phyloP scores from a whole-genome alignment of 2,329 filamentous ascomycete species.

The Fusarium avenaceum region DNA sequence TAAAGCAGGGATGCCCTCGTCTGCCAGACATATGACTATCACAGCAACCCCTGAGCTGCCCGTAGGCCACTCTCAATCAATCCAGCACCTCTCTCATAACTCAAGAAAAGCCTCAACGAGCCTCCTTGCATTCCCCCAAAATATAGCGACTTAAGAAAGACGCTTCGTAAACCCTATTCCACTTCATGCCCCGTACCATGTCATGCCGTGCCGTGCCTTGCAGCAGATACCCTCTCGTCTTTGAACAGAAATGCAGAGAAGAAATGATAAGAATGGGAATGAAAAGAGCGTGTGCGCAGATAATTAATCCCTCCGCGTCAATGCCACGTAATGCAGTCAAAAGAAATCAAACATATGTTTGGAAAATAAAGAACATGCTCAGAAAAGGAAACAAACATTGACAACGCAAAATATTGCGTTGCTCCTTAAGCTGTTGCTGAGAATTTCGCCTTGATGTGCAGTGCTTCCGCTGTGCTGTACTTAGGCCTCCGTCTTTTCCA shows the following conservation, averaged over 20 bases:
- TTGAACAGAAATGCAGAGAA: slow-evolving; percentile 33
- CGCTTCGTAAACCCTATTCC: slow-evolving; percentile 14
- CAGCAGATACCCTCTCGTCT: slow-evolving; percentile 46
- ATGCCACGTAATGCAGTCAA: slow-evolving; percentile 32
- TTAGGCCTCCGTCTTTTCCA: slow-evolving; percentile 17
- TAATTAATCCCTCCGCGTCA: slow-evolving; percentile 39
- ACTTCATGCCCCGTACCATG: slow-evolving; percentile 12
- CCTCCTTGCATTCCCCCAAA: not conserved
- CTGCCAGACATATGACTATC: slow-evolving; percentile 22
- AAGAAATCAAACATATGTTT: slow-evolving; percentile 27
- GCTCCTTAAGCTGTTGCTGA: slow-evolving; percentile 31
- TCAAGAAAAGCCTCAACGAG: slow-evolving; percentile 4
- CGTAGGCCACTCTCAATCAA: slow-evolving; percentile 2
- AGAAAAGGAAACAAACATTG: slow-evolving; percentile 32
- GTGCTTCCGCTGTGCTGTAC: slow-evolving; percentile 6
- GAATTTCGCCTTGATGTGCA: slow-evolving; percentile 23
- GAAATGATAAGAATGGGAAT: slow-evolving; percentile 33
- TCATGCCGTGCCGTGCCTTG: slow-evolving; percentile 42
- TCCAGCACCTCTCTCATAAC: slow-evolving; percentile 1
- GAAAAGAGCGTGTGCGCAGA: slow-evolving; percentile 32
- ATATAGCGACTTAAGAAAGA: slow-evolving; percentile 9
- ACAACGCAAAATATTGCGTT: slow-evolving; percentile 30
- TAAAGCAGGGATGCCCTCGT: slow-evolving; percentile 44
- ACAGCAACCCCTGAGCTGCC: slow-evolving; percentile 4
- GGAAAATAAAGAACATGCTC: slow-evolving; percentile 30